A percentile compares a stretch with the other conserved stretches of the same genome.
These are phyloP conservation scores for Naganishia antarctica DNA, from an alignment of 768 basidiomycete species.

Conservation along the genomic window DNA sequence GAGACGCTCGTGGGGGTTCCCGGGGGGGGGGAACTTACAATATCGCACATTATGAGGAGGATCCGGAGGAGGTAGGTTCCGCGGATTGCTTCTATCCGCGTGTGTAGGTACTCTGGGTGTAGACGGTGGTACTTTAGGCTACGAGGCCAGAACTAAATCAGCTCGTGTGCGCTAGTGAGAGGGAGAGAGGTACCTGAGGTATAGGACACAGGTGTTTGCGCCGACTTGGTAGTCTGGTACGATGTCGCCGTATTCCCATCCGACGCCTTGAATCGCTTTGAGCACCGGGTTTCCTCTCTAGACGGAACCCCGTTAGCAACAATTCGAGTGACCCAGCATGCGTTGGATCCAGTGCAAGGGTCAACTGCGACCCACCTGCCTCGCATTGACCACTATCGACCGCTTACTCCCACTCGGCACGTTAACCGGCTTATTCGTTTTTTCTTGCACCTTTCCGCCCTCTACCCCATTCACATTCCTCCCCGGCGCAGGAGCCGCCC, in stretches of 20 bases:
- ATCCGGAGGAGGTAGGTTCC: constrained; percentile 76
- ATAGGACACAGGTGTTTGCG: constrained; percentile 83
- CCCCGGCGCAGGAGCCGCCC: not conserved
- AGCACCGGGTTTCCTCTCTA: constrained; percentile 87
- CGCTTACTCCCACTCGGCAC: constrained; percentile 28
- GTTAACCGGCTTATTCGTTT: constrained; percentile 28
- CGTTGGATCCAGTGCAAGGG: too few relatives aligned
- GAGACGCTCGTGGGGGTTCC: not conserved
- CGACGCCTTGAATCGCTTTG: constrained; percentile 75
- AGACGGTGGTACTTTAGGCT: constrained; percentile 92
- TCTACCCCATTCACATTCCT: constrained; percentile 11
- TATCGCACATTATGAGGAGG: constrained; percentile 82
- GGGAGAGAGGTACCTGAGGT: constrained; percentile 64
- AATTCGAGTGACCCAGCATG: too few relatives aligned
- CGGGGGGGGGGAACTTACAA: constrained; percentile 57
- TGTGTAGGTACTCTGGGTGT: constrained; percentile 94
- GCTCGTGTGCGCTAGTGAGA: not conserved
- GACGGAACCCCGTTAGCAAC: not conserved
- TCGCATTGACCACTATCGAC: constrained; percentile 30
- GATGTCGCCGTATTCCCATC: constrained; percentile 92
- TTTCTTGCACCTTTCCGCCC: not conserved
- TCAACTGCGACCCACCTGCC: constrained; percentile 27
- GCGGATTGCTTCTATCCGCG: constrained; percentile 80
- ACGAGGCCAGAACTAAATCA: constrained; percentile 20
- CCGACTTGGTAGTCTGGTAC: constrained; percentile 93